A percentile compares a stretch with the other conserved stretches of the same genome.
These are phyloP conservation scores for Globisporangium irregulare DNA, from an alignment of 352 stramenopile genomes.

Conservation along the genomic window DNA sequence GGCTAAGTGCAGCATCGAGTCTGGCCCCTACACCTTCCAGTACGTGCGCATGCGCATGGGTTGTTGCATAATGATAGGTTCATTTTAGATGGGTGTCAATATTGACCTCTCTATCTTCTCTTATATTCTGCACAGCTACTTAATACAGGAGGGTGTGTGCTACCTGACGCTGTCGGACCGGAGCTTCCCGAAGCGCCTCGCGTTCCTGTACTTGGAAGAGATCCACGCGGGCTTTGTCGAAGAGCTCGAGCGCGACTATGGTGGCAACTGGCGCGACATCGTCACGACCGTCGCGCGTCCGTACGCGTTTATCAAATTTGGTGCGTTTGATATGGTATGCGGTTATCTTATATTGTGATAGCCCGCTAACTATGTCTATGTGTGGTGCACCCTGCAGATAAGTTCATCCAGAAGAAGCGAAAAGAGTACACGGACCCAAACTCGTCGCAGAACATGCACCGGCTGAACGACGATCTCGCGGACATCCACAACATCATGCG, in stretches of 20 bases:
- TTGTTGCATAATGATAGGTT: constrained; percentile 27
- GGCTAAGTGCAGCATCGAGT: constrained; percentile 94
- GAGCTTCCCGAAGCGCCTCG: constrained; percentile 96
- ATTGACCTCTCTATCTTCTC: background rate
- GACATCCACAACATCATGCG: constrained; percentile 99
- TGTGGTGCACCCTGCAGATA: constrained; percentile 51
- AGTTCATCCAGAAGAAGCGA: constrained; percentile 97
- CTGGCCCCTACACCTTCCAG: constrained; percentile 90
- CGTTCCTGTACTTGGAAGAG: constrained; percentile 98
- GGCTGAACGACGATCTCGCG: constrained; percentile 96
- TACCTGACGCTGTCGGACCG: constrained; percentile 97
- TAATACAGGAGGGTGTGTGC: constrained; percentile 96
- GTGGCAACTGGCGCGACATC: constrained; percentile 85
- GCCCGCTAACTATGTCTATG: background rate
- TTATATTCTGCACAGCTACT: constrained; percentile 77
- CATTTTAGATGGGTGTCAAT: background rate
- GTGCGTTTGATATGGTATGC: constrained; percentile 26
- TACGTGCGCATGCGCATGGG: constrained; percentile 36
- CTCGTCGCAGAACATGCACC: constrained; percentile 93
- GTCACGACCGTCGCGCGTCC: constrained; percentile 95
- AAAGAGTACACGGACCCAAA: constrained; percentile 97
- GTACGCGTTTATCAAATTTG: constrained; percentile 99
- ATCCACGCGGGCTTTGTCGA: constrained; percentile 93
- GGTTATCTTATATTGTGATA: background rate
- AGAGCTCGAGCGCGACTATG: constrained; percentile 92